Evolutionary conservation across 2,329 filamentous ascomycete species (phyloP), one percentile per base, ranked within the genome.

Genomic region (Venturia nashicola): DNA sequence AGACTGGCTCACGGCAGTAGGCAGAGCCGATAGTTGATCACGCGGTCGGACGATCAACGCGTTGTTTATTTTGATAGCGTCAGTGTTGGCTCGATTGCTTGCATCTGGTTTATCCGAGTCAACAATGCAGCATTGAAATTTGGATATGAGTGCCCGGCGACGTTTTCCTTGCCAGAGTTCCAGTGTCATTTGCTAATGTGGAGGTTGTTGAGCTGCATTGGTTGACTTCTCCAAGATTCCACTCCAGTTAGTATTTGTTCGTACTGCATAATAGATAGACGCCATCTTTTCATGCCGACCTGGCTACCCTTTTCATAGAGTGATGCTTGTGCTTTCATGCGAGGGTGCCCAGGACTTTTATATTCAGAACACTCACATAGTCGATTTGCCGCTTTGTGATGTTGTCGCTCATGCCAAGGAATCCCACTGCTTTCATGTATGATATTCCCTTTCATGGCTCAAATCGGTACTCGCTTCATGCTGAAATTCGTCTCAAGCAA

Each of bases 401-500:
- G 12, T 20, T 20, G 7, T 44, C 42, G 18, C 9, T n/a, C 44
- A 20, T 46, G 44, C 18, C 44, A 20, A 3, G 6, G 18, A 46
- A 20, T n/a, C n/a, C 44, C 20, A 3, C 8, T 8, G 54, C 61
- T 16, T 42, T 42, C 40, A 16, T 42, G 8, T 12, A 14, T 42
- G 11, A 14, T 42, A 8, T 42, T 5, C 40, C 14, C 5, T 16
- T 42, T 2, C 40, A 11, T 39, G 40, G 12, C 2, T 42, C 12
- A 16, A 14, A 5, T 16, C 14, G 40, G 40, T 2, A 42, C 14
- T 16, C 11, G 14, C 9, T 42, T 12, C 12, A 42, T 4, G 36
- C 14, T 42, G 27, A 27, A 27, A 8, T 16, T 16, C 40, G 6
- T 39, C 34, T 72, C 69, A 77, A 61, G 75, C 77, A 77, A 79